Evolutionary conservation across 1,139 yeast species (phyloP).

Genomic region (Debaryomycetaceae sp.): DNA sequence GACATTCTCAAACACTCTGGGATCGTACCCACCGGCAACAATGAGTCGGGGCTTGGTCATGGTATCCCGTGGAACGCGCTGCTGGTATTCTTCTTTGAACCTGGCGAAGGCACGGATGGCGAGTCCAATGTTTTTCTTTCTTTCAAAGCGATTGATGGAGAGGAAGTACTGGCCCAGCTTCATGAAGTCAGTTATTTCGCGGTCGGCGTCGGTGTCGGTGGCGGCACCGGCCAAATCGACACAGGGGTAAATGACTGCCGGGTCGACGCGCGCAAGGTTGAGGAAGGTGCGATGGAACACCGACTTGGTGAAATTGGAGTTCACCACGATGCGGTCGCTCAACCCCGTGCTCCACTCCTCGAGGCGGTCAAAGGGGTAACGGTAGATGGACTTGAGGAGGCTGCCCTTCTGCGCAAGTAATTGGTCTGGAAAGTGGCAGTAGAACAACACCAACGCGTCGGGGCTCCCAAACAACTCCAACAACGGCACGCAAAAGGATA

Average conservation of each 20-base stretch:
- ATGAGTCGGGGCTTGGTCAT: conserved; percentile 42
- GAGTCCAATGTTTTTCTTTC: conserved; percentile 74
- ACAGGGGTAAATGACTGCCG: conserved; percentile 87
- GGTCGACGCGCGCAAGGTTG: conserved; percentile 36
- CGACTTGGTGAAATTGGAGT: conserved; percentile 74
- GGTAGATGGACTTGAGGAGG: conserved; percentile 55
- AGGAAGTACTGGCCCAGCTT: conserved; percentile 44
- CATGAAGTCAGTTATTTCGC: conserved; percentile 33
- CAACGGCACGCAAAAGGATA: conserved; percentile 80
- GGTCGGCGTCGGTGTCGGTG: conserved; percentile 19
- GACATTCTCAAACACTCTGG: conserved; percentile 70
- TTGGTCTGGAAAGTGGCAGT: conserved; percentile 96
- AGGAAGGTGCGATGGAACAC: conserved; percentile 65
- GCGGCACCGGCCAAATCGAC: conserved; percentile 40
- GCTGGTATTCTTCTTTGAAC: conserved; percentile 18
- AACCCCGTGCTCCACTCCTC: conserved; percentile 79
- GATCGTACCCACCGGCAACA: conserved; percentile 91
- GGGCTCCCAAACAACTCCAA: conserved; percentile 47
- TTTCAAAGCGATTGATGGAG: conserved; percentile 84
- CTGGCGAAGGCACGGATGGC: conserved; percentile 65
- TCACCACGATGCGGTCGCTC: conserved; percentile 80
- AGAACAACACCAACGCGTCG: conserved; percentile 57
- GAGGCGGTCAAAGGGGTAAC: conserved; percentile 74
- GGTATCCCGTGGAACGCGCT: conserved; percentile 10
- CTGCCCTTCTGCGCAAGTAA: conserved; percentile 60